Evolutionary conservation across 257 asterid genomes (phyloP).

Genomic region (Solanum piurae): DNA sequence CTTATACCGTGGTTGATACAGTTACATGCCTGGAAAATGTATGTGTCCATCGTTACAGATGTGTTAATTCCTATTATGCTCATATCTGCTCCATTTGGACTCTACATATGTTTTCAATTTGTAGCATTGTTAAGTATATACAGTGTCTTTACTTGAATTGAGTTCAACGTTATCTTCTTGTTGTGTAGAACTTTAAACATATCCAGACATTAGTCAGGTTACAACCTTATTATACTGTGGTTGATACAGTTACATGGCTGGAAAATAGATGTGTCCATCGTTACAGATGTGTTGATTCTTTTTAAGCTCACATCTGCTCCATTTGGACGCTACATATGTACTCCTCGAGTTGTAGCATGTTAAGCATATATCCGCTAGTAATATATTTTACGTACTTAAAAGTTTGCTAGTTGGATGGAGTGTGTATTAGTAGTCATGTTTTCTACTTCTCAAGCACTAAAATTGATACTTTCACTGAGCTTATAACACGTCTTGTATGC

Average conservation of each 20-base stretch:
- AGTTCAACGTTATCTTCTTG: background rate
- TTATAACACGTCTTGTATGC: background rate
- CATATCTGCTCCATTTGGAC: slow-evolving; percentile 67
- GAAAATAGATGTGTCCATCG: slow-evolving; percentile 45
- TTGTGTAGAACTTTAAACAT: slow-evolving; percentile 16
- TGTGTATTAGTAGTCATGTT: background rate
- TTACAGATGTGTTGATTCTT: slow-evolving; percentile 36
- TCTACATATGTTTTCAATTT: slow-evolving; percentile 6
- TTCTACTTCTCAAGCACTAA: background rate
- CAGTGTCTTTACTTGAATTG: too few species aligned
- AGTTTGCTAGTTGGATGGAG: background rate
- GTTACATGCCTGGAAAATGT: slow-evolving; percentile 56
- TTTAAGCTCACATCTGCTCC: slow-evolving; percentile 52
- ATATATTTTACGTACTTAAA: background rate
- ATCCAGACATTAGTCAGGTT: slow-evolving; percentile 27
- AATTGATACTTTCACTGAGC: background rate
- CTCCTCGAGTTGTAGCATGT: background rate
- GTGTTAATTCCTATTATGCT: slow-evolving; percentile 19
- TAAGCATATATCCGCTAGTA: background rate
- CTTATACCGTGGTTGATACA: slow-evolving; percentile 32
- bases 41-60: slow-evolving; percentile 59
- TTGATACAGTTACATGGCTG: slow-evolving; percentile 55
- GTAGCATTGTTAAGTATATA: background rate
- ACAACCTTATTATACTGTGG: slow-evolving; percentile 28
- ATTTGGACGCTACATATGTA: slow-evolving; percentile 36